A percentile compares a stretch with the other conserved stretches of the same genome.
Conservation (phyloP, 768 basidiomycete species). For the Pleurotus sapidus region DNA sequence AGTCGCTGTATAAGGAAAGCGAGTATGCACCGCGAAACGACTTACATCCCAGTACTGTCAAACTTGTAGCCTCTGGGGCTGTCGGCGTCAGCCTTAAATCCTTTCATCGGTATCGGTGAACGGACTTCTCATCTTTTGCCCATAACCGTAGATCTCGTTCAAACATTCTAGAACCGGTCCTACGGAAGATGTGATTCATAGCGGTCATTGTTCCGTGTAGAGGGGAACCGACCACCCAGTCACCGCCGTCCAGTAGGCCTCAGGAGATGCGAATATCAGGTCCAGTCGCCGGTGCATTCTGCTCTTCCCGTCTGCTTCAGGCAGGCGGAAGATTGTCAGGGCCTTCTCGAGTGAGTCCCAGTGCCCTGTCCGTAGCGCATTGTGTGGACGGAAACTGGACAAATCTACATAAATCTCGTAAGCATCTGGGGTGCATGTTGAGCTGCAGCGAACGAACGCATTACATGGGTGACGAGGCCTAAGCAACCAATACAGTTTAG, state of each 20-base stretch:
- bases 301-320: conserved; percentile 25
- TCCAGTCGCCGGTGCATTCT: conserved; percentile 72
- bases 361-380: conserved; percentile 52
- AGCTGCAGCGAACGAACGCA: conserved; percentile 44
- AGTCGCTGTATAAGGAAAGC: neutral
- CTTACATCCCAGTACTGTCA: conserved; percentile 79
- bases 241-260: conserved; percentile 85
- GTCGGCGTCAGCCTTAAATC: neutral
- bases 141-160: conserved; percentile 78
- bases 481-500: conserved; percentile 4
- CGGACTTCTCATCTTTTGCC: conserved; percentile 64
- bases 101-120: neutral
- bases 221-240: conserved; percentile 68
- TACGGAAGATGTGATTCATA: conserved; percentile 19
- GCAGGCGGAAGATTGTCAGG: conserved; percentile 74
- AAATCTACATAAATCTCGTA: conserved; percentile 37
- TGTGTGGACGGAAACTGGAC: conserved; percentile 55
- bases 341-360: conserved; percentile 86
- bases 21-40: neutral
- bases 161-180: conserved; percentile 91
- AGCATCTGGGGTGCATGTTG: neutral
- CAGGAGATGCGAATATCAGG: conserved; percentile 74
- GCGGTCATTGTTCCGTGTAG: neutral
- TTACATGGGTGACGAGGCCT: conserved; percentile 81
- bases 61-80: conserved; percentile 70